These are phyloP conservation scores for Aspergillus campestris DNA, from an alignment of 495 filamentous ascomycete genomes.

Conservation along the genomic window DNA sequence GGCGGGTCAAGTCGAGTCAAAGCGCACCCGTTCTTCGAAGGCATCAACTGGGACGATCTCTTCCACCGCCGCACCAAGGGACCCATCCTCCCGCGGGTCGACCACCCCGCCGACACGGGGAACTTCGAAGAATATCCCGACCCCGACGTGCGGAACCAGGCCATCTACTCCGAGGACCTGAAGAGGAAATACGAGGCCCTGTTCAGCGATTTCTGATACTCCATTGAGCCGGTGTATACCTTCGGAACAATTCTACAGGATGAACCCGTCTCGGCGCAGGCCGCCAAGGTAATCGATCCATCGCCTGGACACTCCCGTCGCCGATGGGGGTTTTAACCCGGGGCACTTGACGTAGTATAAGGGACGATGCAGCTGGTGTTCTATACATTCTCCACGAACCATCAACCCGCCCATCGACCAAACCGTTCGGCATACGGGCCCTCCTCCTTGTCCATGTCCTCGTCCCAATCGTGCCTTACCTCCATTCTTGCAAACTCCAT, in stretches of 20 bases:
- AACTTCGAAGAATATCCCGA: slow-evolving; percentile 87
- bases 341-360: too few relatives aligned
- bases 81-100: slow-evolving; percentile 77
- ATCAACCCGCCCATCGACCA: too few relatives aligned
- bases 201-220: slow-evolving; percentile 67
- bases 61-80: slow-evolving; percentile 61
- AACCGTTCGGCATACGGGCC: too few relatives aligned
- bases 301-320: too few relatives aligned
- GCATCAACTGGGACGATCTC: slow-evolving; percentile 79
- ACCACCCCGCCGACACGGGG: slow-evolving; percentile 71
- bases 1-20: slow-evolving; percentile 79
- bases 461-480: too few relatives aligned
- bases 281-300: too few relatives aligned
- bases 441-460: too few relatives aligned
- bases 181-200: slow-evolving; percentile 63
- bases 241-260: not conserved
- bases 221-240: not conserved
- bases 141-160: slow-evolving; percentile 45
- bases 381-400: too few relatives aligned
- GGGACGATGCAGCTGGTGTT: too few relatives aligned
- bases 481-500: too few relatives aligned
- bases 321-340: too few relatives aligned
- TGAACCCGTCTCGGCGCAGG: not conserved
- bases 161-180: slow-evolving; percentile 65
- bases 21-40: slow-evolving; percentile 75